Conservation (phyloP, 306 rosid species). For the Acmispon strigosus region DNA sequence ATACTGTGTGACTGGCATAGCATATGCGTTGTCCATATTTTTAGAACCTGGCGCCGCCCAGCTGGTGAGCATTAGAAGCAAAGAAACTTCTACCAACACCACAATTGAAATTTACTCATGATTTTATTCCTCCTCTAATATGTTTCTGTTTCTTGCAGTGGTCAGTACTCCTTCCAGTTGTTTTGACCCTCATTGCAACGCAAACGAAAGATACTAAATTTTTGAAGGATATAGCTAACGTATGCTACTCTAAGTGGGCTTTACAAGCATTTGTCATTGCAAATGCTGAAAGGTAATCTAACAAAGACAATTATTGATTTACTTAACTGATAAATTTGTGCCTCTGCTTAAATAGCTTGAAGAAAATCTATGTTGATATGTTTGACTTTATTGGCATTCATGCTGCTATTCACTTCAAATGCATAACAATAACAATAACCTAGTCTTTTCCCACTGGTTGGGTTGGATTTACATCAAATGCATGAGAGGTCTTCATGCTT, state of each 20-base stretch:
- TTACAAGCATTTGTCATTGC: slow-evolving; percentile 76
- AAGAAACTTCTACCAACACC: not conserved
- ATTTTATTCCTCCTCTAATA: slow-evolving; percentile 16
- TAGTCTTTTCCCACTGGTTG: too few relatives aligned
- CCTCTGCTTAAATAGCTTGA: not conserved
- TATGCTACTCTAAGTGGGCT: slow-evolving; percentile 94
- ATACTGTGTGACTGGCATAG: slow-evolving; percentile 93
- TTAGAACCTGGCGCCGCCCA: slow-evolving; percentile 95
- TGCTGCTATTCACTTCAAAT: too few relatives aligned
- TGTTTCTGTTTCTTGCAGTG: slow-evolving; percentile 50
- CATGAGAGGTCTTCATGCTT: too few relatives aligned
- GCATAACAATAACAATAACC: too few relatives aligned
- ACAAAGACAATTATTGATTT: not conserved
- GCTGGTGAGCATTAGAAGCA: slow-evolving; percentile 50
- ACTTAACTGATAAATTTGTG: not conserved
- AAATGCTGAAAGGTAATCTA: slow-evolving; percentile 79
- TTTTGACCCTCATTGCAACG: slow-evolving; percentile 77
- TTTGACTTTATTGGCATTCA: too few relatives aligned
- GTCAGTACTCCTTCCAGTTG: slow-evolving; percentile 95
- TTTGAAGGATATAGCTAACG: slow-evolving; percentile 51
- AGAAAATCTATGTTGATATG: too few relatives aligned
- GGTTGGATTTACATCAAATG: too few relatives aligned
- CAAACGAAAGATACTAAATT: slow-evolving; percentile 42
- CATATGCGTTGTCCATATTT: slow-evolving; percentile 69
- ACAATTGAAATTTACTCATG: not conserved